phyloP scores from a whole-genome alignment of 2,329 filamentous ascomycete species.

The Xylariaceae sp. region DNA sequence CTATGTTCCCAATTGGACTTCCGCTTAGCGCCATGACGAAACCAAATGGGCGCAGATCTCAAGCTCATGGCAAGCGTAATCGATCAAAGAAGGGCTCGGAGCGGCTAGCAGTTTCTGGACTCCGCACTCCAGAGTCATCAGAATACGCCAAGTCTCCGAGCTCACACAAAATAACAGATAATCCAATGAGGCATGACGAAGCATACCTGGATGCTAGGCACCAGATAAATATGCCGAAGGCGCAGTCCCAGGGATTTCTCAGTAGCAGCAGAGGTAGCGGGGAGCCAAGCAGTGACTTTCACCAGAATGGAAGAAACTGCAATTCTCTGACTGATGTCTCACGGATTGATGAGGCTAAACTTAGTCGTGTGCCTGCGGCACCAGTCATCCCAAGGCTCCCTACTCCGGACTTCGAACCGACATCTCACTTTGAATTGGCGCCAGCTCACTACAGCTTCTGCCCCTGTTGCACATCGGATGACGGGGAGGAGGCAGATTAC shows the following conservation, averaged over 20 bases:
- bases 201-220: neutral
- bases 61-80: neutral
- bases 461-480: constrained; percentile 21
- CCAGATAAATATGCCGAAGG: constrained; percentile 3
- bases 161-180: neutral
- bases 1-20: neutral
- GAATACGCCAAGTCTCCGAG: neutral
- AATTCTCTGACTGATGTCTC: constrained; percentile 8
- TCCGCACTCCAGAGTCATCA: neutral
- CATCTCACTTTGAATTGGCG: constrained; percentile 12
- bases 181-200: constrained; percentile 4
- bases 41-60: neutral
- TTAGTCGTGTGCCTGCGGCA: constrained; percentile 19
- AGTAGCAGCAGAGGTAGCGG: constrained; percentile 5
- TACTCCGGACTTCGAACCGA: constrained; percentile 28
- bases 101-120: neutral
- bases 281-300: constrained; percentile 3
- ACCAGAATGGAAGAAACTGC: constrained; percentile 1
- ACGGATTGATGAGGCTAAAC: constrained; percentile 10
- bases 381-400: constrained; percentile 28
- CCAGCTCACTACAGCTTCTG: constrained; percentile 23
- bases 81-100: neutral
- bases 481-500: constrained; percentile 1
- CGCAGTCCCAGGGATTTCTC: constrained; percentile 5
- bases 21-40: neutral